Evolutionary conservation across 2,329 filamentous ascomycete species (phyloP), one percentile per base, ranked within the genome.

Genomic region (Daldinia sp.): DNA sequence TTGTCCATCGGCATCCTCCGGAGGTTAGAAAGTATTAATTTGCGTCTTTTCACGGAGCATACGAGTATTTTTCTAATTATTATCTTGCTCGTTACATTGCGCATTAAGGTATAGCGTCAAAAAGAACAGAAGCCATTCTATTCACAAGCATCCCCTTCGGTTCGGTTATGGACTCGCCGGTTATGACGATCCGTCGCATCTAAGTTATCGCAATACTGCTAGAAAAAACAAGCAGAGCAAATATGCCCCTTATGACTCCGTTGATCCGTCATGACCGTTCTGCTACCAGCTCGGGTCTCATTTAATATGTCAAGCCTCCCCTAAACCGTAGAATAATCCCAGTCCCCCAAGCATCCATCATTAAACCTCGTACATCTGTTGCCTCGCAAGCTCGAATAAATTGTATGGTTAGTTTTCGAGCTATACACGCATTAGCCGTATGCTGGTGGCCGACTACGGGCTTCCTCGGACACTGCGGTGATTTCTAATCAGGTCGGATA

Each of bases 281-380:
- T 51, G 29, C 6, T 21, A 27, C 23, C 49, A 47, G 32, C 37
- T 23, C 4, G 27, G 30, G 48, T 54, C 35, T 27, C 47, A 53
- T 34, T 37, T 62, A 59, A 63, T 63, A 66, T 65, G 59, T 49
- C 10, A 13, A 32, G 27, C 58, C 56, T 59, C 52, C 32, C 21
- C 25, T 50, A 61, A 2, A 56, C n/a, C n/a, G n/a, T n/a, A n/a
- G n/a, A 50, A 58, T 23, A 37, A 52, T 35, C 8, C 15, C 41
- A 34, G 30, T 51, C 37, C 29, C 29, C 45, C 41, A 48, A 21
- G 59, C 50, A 50, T 48, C 43, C 50, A 23, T 65, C 65, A 54
- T 66, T 52, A 53, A n/a, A 51, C 45, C 58, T 63, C 59, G 21
- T 65, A 39, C 50, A 8, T 17, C 39, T 55, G 48, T 53, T 49